Conservation (phyloP, 495 filamentous ascomycete genomes). For the Xylaria castorea region DNA sequence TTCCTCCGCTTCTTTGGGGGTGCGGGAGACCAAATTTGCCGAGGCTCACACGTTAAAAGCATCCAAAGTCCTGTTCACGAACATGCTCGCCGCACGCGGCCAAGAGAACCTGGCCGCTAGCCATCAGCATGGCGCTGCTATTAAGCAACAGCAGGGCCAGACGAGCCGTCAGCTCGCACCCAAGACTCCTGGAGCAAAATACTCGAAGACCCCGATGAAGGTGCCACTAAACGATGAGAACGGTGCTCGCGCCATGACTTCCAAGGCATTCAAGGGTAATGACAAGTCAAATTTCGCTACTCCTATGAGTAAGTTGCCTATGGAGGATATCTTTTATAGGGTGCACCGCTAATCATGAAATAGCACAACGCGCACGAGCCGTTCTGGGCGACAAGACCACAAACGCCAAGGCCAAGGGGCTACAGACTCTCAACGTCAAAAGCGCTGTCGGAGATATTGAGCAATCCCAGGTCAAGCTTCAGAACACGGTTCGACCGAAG, state of each 20-base stretch:
- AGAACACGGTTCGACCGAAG: conserved; percentile 46
- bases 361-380: conserved; percentile 75
- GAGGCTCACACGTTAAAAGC: conserved; percentile 14
- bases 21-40: neutral
- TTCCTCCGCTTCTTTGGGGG: conserved; percentile 1
- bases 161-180: conserved; percentile 60
- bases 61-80: conserved; percentile 6
- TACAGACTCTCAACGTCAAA: conserved; percentile 56
- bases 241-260: conserved; percentile 53
- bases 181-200: conserved; percentile 80
- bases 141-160: conserved; percentile 72
- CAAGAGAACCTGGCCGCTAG: conserved; percentile 86
- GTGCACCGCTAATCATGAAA: conserved; percentile 38
- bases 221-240: conserved; percentile 90
- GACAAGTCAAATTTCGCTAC: conserved; percentile 71
- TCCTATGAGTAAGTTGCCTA: conserved; percentile 70
- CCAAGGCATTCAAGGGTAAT: conserved; percentile 60
- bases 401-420: conserved; percentile 82
- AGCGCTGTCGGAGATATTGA: conserved; percentile 48
- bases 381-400: conserved; percentile 93
- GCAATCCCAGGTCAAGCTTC: conserved; percentile 48
- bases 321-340: neutral
- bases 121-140: conserved; percentile 76
- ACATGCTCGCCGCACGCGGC: conserved; percentile 80
- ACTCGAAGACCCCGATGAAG: conserved; percentile 84